Base-by-base conservation (phyloP, 768 basidiomycete species). In the Podaxis mareebaensis region DNA sequence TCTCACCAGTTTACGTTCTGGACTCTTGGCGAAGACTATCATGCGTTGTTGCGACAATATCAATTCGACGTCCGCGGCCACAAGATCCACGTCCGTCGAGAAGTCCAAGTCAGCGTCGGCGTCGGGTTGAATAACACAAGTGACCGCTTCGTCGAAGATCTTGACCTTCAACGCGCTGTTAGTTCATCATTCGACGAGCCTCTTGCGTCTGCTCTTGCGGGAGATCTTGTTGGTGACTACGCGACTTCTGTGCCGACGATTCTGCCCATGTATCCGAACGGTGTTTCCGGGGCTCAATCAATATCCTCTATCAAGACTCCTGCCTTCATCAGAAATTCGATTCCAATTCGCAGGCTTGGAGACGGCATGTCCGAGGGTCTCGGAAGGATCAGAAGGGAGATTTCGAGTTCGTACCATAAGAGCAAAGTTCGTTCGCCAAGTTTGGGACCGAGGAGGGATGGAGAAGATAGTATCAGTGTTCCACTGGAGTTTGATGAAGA, bases 1-100 rank as follows among this genome's bases (percentile, higher is more conserved):
- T 85, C 88, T 0, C 91, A 93, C 67, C 93, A 96, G 64, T 93
- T 96, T 71, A 80, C 87, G 11, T 96, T 96, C 78, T 82, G 85
- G 67, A 82, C 86, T 1, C 81, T 94, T 0, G 85, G 86, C 12
- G 86, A 89, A 65, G 88, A 94, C 67, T 92, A 93, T 70, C 88
- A 93, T 61, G 89, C 91, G 0, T 83, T 91, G n/a, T 83, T 89
- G 40, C 85, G 86, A 38, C 80, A 82, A 3, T 85, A 84, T 65
- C 83, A 85, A 59, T 79, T 91, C 52, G 85, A 87, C 61, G 78
- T 88, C 38, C 73, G 78, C 1, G 85, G 83, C 1, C 54, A 69
- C 40, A 86, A 84, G 80, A 83, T 95, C 60, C 84, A 88, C 13
- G 92, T 93, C 6, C 84, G 91, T 17, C 82, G 80, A 55, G 85